Base-by-base conservation (phyloP, 257 asterid genomes). In the Marsdenia floribunda region DNA sequence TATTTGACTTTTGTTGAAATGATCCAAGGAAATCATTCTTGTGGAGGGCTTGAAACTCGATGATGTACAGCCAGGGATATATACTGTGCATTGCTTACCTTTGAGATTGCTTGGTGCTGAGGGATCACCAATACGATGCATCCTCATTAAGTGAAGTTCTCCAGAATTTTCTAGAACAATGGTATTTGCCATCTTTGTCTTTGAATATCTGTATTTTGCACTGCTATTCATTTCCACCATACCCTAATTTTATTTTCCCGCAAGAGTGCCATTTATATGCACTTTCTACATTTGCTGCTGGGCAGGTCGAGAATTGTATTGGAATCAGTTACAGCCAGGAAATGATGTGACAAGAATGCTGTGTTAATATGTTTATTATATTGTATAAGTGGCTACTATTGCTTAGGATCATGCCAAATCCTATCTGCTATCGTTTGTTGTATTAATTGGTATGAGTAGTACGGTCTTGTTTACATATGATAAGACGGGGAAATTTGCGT, bases 71-170 rank as follows among this genome's bases (percentile, higher is more conserved):
- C 78, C 92, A 52, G 97, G 98, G 77, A 10, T 87, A 66, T 95
- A 95, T 71, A 71, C 83, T 0, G 93, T 95, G 21, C 98, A 95
- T 77, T 95, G 97, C 85, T 79, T 95, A 78, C 99, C 96, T 68
- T 77, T 95, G 80, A 88, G 99, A 76, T 78, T 95, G 90, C 77
- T 89, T 8, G 98, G 99, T 35, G 86, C 99, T 1, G 98, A 92
- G 84, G 99, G 99, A 66, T 95, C 99, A 7, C 99, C 99, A 42
- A 90, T 92, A 12, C 86, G 99, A 80, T 95, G 99, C 86, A 95
- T 95, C 81, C 94, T 95, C 50, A 89, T 90, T 33, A 90, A 89
- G 79, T 92, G 87, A 90, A 75, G 35, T 46, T 29, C 74, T 11
- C 33, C 21, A 10, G 8, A 14, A 0, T 18, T 65, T 65, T 38